A percentile compares a stretch with the other conserved stretches of the same genome.
Evolutionary conservation across 1,284 basidiomycete species (phyloP).

Genomic region (Grifola frondosa): DNA sequence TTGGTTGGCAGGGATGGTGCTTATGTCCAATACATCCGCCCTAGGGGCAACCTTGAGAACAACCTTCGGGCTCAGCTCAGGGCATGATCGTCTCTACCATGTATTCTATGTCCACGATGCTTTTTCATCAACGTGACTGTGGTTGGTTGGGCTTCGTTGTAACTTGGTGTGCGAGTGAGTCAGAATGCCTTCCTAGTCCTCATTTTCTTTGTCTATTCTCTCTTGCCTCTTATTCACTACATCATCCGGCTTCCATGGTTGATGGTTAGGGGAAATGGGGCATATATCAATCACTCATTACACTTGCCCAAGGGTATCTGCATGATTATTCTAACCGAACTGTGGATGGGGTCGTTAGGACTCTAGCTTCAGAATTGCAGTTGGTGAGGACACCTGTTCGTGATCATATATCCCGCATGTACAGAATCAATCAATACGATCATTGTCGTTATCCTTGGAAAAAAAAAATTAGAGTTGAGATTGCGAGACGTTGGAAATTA

Average conservation of each 20-base stretch:
- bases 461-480: too few relatives aligned
- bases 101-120: slow-evolving; percentile 23
- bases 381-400: slow-evolving; percentile 19
- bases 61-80: slow-evolving; percentile 85
- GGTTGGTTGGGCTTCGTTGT: slow-evolving; percentile 15
- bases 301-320: too few relatives aligned
- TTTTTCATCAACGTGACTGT: slow-evolving; percentile 16
- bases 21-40: slow-evolving; percentile 88
- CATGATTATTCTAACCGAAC: slow-evolving; percentile 1
- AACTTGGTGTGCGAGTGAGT: slow-evolving; percentile 2
- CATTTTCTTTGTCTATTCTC: background rate
- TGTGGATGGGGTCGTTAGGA: slow-evolving; percentile 8
- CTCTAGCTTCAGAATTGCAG: background rate
- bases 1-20: slow-evolving; percentile 68
- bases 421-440: too few relatives aligned
- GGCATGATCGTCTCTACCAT: slow-evolving; percentile 41
- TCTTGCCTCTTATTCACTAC: slow-evolving; percentile 74
- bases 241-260: slow-evolving; percentile 56
- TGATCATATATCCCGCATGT: too few relatives aligned
- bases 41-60: slow-evolving; percentile 79
- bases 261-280: slow-evolving; percentile 81
- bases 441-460: too few relatives aligned
- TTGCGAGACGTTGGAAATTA: too few relatives aligned
- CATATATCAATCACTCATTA: slow-evolving; percentile 49
- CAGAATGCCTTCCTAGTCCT: background rate